Evolutionary conservation across 176 grass and related monocot genomes (phyloP), one percentile per base, ranked within the genome.

Genomic region (Areca catechu): DNA sequence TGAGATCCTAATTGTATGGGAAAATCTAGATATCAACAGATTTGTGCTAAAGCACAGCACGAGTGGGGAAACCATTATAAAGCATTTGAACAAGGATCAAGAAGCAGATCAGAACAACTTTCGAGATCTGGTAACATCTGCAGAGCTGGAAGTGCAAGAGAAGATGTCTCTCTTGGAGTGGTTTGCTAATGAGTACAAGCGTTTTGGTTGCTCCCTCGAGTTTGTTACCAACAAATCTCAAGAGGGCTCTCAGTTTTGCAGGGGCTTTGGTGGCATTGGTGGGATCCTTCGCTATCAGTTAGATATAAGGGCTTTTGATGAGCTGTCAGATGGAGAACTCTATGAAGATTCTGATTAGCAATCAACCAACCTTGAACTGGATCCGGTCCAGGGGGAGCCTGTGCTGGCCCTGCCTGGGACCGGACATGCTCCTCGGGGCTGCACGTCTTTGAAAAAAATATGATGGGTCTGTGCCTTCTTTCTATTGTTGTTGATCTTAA

Each of bases 311-410:
- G 58, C 22, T 12, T 70, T 62, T n/a, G 68, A 78, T 50, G 68
- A 78, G 19, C 21, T 19, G 19, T 59, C 60, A 7, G 61, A 78
- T 53, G 60, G 43, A 60, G 75, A 77, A 53, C 58, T 23, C 16
- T 60, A 43, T 16, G 75, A 77, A 51, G 75, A 65, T 22, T 65
- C 57, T 66, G 75, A 78, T 48, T 65, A 78, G 76, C 76, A 78
- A 54, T 71, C 61, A 49, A 71, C 49, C 49, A 69, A 71, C 29
- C 61, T 53, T 53, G 63, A 48, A 54, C 43, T 71, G 16, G 53
- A 65, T 65, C 68, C 48, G 61, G 61, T 78, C 68, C 27, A 5
- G 49, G 17, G 48, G 76, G 76, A 79, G 76, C 69, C 56, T 67
- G 69, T 19, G 62, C 50, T 50, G 56, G 76, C 15, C 69, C 16